Base-by-base conservation (phyloP, 805 yeast genomes). In the Jamesozyma lodderae region DNA sequence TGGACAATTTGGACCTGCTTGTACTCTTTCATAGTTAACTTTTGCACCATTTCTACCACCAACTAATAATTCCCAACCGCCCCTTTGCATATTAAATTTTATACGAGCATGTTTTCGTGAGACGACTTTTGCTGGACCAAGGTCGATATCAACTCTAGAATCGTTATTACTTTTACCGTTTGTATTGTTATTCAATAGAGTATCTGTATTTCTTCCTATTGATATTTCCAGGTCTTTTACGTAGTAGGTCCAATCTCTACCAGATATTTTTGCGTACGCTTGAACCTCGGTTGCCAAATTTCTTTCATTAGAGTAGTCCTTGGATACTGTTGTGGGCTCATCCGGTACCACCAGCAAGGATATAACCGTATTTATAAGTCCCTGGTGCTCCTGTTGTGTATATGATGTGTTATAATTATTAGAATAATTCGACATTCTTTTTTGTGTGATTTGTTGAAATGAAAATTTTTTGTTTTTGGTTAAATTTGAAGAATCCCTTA, bases 111-210 rank as follows among this genome's bases (percentile, higher is more conserved):
- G 98, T 48, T 73, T 78, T 46, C 99, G 75, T 17, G 92, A 79
- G 3, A 92, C 97, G n/a, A 92, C 95, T 60, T 90, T 90, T 9
- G 96, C 90, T 1, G 98, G 98, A 2, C 96, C 96, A 51, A 92
- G 66, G 60, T 92, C 98, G 35, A 90, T 90, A 53, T 87, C 76
- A 3, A 46, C 43, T 8, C 18, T 32, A 6, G 35, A 13, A 13
- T 18, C 21, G 17, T 29, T 22, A 7, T 25, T 22, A 14, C 22
- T 31, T 21, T 17, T 27, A 8, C 9, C 16, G 13, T 25, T 8
- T 26, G 5, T 7, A 5, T 25, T 25, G 26, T 31, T 31, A 25
- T 10, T 37, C 6, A 33, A 18, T 8, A 19, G 8, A 30, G 38
- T 47, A 28, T 64, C 65, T 2, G 95, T 83, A 52, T 81, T 81